Base-by-base conservation (phyloP, 257 asterid genomes). In the Gentiana macrophylla region DNA sequence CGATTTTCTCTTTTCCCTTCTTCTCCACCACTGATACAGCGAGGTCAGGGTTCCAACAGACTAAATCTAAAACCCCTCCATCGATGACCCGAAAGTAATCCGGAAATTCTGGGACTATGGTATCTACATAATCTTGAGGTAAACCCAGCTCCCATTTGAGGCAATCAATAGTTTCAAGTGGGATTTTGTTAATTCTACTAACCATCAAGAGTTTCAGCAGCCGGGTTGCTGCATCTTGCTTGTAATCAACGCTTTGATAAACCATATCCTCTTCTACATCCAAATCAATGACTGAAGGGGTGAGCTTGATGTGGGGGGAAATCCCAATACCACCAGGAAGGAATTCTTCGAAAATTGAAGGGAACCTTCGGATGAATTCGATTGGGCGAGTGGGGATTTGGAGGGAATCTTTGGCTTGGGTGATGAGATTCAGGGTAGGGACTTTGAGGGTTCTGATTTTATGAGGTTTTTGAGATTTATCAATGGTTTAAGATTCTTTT, bases 61-160 rank as follows among this genome's bases (percentile, higher is more conserved):
- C 98, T 49, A 91, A 50, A 68, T 91, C 98, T 36, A 91, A 75
- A 45, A 70, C 62, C 57, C 34, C 74, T 36, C 65, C 87, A 46
- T 45, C 48, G 12, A 67, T 70, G 45, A 83, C 81, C 32, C 82
- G 71, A 67, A 91, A 91, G 67, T 81, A 91, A 55, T 87, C 98
- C 0, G 95, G 98, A 74, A 84, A 91, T 53, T 91, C 96, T 5
- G 96, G 94, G 44, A 87, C 81, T 12, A 84, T 13, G 6, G 36
- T 64, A 32, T 67, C 68, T 52, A 71, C 78, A 50, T 67, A 87
- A 61, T 78, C 86, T 9, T 48, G 67, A 32, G 94, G 93, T 82
- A 91, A 77, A 13, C 98, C 96, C 67, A 87, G 60, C 49, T 87
- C 96, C 98, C 95, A 91, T 61, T 61, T 79, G 65, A 91, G 70